Conservation (phyloP, 2,329 filamentous ascomycete species). For the Rachicladosporium sp. region DNA sequence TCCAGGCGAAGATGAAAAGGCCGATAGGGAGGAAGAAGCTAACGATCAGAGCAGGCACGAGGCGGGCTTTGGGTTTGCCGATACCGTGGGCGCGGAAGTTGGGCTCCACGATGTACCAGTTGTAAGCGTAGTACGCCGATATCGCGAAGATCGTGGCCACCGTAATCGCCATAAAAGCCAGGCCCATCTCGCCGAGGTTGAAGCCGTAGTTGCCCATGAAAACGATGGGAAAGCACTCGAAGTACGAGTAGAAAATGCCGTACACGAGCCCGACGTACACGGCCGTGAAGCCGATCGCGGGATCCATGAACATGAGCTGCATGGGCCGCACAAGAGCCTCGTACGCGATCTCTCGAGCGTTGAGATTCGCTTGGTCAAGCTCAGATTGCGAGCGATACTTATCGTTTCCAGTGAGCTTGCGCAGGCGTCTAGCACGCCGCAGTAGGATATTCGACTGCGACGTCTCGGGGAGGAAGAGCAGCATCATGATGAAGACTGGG, state of each 20-base stretch:
- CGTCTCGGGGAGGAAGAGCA: slow-evolving; percentile 50
- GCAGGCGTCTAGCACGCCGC: slow-evolving; percentile 48
- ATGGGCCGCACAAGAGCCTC: slow-evolving; percentile 51
- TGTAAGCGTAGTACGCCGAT: slow-evolving; percentile 13
- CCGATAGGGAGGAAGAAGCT: slow-evolving; percentile 20
- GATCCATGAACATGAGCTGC: slow-evolving; percentile 33
- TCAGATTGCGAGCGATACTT: slow-evolving; percentile 50
- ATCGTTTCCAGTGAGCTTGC: slow-evolving; percentile 46
- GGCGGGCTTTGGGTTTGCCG: slow-evolving; percentile 17
- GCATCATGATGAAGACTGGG: slow-evolving; percentile 46
- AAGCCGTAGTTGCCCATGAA: slow-evolving; percentile 49
- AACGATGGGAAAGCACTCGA: slow-evolving; percentile 55
- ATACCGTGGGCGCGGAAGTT: slow-evolving; percentile 14
- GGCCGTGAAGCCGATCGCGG: slow-evolving; percentile 50
- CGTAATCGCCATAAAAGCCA: slow-evolving; percentile 49
- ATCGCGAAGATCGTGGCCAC: slow-evolving; percentile 45
- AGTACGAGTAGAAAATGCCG: slow-evolving; percentile 49
- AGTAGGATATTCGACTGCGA: slow-evolving; percentile 45
- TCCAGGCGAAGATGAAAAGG: slow-evolving; percentile 24
- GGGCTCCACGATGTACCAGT: slow-evolving; percentile 14
- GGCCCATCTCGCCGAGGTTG: slow-evolving; percentile 44
- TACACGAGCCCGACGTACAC: slow-evolving; percentile 51
- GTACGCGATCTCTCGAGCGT: slow-evolving; percentile 33
- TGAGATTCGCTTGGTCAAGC: slow-evolving; percentile 48
- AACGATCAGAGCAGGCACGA: slow-evolving; percentile 20